phyloP scores from a whole-genome alignment of 768 basidiomycete species.

The Pisolithus tinctorius region DNA sequence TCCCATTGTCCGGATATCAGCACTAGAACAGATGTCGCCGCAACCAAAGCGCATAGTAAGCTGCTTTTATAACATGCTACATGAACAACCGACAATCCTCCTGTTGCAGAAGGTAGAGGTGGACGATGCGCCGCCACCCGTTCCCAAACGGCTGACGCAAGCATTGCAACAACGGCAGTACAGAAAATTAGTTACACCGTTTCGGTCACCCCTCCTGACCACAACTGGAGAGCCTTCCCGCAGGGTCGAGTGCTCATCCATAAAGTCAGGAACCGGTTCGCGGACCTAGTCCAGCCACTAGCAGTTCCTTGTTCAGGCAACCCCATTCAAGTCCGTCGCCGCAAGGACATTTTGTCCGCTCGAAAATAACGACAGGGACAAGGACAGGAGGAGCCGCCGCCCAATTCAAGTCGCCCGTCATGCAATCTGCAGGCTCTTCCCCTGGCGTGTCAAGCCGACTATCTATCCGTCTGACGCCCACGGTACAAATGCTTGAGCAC shows the following conservation, averaged over 20 bases:
- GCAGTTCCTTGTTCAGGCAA: not conserved
- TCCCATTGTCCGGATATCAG: slow-evolving; percentile 1
- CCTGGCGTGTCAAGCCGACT: slow-evolving; percentile 13
- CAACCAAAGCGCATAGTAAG: slow-evolving; percentile 18
- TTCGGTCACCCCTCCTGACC: slow-evolving; percentile 41
- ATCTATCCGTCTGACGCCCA: slow-evolving; percentile 54
- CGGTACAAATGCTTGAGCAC: slow-evolving; percentile 61
- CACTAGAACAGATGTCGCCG: slow-evolving; percentile 3
- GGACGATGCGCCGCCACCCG: slow-evolving; percentile 29
- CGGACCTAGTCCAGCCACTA: not conserved
- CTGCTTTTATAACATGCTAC: not conserved
- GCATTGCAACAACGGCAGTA: slow-evolving; percentile 43
- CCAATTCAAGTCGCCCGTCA: slow-evolving; percentile 71
- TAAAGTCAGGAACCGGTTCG: too few species aligned
- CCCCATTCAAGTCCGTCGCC: not conserved
- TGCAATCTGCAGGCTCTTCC: slow-evolving; percentile 20
- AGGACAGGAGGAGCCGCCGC: slow-evolving; percentile 46
- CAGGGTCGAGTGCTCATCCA: slow-evolving; percentile 28
- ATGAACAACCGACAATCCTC: not conserved
- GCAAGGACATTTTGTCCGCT: not conserved
- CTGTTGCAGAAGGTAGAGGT: slow-evolving; percentile 10
- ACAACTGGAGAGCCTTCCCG: slow-evolving; percentile 33
- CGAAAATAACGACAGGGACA: slow-evolving; percentile 35
- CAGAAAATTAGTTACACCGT: slow-evolving; percentile 38
- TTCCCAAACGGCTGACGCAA: slow-evolving; percentile 54